Evolutionary conservation across 208 protist genomes (phyloP).

Genomic region (Leishmania mexicana): DNA sequence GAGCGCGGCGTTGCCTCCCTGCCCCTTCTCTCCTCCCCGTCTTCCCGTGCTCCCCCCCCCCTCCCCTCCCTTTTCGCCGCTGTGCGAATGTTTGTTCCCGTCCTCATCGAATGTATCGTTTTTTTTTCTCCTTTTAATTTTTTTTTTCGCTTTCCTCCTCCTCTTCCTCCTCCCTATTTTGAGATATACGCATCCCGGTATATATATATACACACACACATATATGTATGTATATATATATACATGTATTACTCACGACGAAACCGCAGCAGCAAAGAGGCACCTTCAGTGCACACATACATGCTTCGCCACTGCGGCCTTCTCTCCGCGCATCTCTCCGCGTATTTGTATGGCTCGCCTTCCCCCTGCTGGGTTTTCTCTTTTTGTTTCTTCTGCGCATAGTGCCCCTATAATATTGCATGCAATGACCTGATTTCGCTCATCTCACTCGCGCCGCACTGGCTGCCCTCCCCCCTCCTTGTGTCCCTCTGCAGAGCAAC

Average conservation of each 20-base stretch:
- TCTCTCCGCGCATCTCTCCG: not conserved
- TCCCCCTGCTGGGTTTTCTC: not conserved
- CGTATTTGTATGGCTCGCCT: not conserved
- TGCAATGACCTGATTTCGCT: too few species aligned
- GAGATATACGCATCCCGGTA: not conserved
- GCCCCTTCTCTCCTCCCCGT: not conserved
- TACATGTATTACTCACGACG: not conserved
- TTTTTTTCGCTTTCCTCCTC: not conserved
- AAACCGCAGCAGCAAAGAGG: not conserved
- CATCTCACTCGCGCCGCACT: not conserved
- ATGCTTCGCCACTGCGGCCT: not conserved
- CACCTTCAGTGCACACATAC: not conserved
- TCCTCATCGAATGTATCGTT: not conserved
- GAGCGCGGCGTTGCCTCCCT: not conserved
- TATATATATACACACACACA: not conserved
- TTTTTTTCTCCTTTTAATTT: not conserved
- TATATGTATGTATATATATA: not conserved
- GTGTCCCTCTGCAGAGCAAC: not conserved
- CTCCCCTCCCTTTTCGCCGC: not conserved
- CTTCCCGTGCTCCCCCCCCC: not conserved
- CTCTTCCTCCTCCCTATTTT: not conserved
- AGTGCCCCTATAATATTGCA: not conserved
- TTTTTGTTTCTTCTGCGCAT: not conserved
- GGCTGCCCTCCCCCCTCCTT: too few species aligned
- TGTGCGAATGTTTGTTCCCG: not conserved